Evolutionary conservation across 176 grass and related monocot genomes (phyloP), one percentile per base, ranked within the genome.

Genomic region (Poa annua): DNA sequence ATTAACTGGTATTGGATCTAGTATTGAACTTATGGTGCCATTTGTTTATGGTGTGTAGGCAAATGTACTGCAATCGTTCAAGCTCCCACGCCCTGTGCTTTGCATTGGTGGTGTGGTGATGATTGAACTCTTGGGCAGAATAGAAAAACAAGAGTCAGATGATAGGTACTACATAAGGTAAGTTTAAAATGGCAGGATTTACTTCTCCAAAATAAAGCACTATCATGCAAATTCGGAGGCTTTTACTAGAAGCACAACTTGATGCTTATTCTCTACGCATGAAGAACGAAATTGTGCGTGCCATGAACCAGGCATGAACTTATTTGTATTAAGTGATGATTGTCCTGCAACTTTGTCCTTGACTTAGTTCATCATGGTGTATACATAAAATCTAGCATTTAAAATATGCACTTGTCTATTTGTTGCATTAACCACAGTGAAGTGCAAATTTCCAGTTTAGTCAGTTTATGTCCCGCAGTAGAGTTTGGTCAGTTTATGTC

Each of bases 81-180:
- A 88, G 79, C 91, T 97, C 50, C 94, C 89, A 9, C 77, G 62
- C 4, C 91, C 89, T 17, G 85, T 33, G 72, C 74, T 97, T 64
- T 97, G 94, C 75, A 88, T 97, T 60, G 94, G 94, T 81, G 94
- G 94, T 45, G 41, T 94, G 35, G 82, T 93, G 86, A 93, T 86
- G 84, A 78, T 97, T 85, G 91, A 97, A 66, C 81, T 97, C 21
- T 49, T 88, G 82, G 94, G 94, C 55, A 90, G 94, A 77, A 55
- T 90, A 42, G 91, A 94, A 77, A 92, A 60, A 82, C 89, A 92
- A 74, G 75, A 12, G 62, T 50, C 21, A 61, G 94, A 97, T 64
- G 34, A 86, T 86, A 78, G 16, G 49, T 97, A 94, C 69, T 97
- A 97, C 86, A 92, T 97, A 76, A 90, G 94, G 91, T 97, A 77